Conservation (phyloP, 2,329 filamentous ascomycete species). For the Diaporthe citriasiana region DNA sequence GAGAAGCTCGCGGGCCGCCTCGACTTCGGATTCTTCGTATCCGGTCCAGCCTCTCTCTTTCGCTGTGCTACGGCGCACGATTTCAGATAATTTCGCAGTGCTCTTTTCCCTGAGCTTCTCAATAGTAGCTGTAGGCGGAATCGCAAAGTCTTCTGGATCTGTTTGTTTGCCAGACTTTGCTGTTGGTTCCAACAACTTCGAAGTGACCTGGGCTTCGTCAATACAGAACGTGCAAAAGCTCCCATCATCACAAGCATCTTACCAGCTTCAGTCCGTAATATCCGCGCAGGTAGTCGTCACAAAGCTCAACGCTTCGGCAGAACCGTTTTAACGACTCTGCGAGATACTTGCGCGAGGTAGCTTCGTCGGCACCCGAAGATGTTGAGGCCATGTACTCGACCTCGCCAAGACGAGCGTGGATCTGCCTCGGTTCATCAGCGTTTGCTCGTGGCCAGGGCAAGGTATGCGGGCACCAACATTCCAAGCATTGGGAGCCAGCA, state of each 20-base stretch:
- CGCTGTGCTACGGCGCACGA: conserved; percentile 74
- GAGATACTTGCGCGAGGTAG: conserved; percentile 66
- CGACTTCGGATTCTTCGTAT: conserved; percentile 79
- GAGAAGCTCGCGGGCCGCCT: conserved; percentile 78
- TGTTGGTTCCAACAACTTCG: conserved; percentile 62
- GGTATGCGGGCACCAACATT: conserved; percentile 72
- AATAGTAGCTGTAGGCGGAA: conserved; percentile 71
- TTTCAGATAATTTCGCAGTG: conserved; percentile 81
- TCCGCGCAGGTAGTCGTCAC: conserved; percentile 90
- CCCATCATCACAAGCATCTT: conserved; percentile 47
- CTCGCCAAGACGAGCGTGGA: conserved; percentile 90
- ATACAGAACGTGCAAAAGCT: conserved; percentile 36
- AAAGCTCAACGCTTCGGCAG: conserved; percentile 91
- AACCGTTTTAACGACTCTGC: conserved; percentile 86
- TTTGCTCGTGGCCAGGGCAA: conserved; percentile 46
- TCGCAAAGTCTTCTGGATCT: conserved; percentile 64
- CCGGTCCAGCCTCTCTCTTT: conserved; percentile 78
- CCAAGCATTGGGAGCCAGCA: conserved; percentile 93
- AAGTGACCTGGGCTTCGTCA: conserved; percentile 60
- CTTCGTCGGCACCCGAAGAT: conserved; percentile 53
- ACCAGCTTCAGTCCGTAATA: conserved; percentile 93
- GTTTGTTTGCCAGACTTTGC: conserved; percentile 60
- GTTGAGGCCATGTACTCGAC: conserved; percentile 79
- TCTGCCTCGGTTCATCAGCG: conserved; percentile 59
- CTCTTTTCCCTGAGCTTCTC: conserved; percentile 79